Evolutionary conservation across 352 stramenopile species (phyloP).

Genomic region (Phytopythium boreale): DNA sequence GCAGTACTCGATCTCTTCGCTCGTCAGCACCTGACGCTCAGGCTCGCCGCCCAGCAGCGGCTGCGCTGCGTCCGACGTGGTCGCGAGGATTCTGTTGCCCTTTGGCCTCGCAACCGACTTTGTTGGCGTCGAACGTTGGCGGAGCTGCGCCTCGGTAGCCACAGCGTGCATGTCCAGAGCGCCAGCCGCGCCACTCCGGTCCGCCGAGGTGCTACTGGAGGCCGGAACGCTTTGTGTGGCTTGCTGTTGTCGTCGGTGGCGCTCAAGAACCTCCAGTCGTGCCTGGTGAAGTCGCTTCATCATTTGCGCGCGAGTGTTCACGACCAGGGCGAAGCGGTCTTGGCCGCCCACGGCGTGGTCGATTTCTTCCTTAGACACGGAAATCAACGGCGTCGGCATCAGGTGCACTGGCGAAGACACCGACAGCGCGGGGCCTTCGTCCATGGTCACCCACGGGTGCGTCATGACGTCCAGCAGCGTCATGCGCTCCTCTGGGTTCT

Average conservation of each 20-base stretch:
- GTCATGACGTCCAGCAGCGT: constrained; percentile 66
- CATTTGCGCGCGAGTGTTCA: constrained; percentile 74
- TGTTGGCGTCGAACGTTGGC: background rate
- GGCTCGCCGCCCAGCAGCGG: background rate
- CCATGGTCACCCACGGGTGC: constrained; percentile 77
- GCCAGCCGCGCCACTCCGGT: background rate
- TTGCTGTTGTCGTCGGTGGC: constrained; percentile 8
- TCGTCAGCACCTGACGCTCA: constrained; percentile 44
- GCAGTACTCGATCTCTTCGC: constrained; percentile 62
- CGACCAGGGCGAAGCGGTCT: constrained; percentile 57
- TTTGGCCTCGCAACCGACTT: constrained; percentile 6
- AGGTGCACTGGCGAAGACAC: constrained; percentile 7
- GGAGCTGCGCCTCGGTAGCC: constrained; percentile 7
- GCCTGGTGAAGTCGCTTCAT: constrained; percentile 52
- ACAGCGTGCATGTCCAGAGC: background rate
- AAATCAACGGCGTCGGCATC: constrained; percentile 37
- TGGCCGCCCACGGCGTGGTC: constrained; percentile 54
- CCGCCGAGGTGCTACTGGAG: background rate
- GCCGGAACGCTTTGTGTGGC: background rate
- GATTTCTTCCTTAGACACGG: constrained; percentile 76
- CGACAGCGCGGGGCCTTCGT: constrained; percentile 34
- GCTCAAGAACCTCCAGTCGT: constrained; percentile 29
- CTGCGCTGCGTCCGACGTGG: constrained; percentile 5
- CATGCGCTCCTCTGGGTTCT: constrained; percentile 50
- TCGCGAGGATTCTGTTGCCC: constrained; percentile 33